Conservation (phyloP, 306 rosid genomes). For the Vigna hirtella region DNA sequence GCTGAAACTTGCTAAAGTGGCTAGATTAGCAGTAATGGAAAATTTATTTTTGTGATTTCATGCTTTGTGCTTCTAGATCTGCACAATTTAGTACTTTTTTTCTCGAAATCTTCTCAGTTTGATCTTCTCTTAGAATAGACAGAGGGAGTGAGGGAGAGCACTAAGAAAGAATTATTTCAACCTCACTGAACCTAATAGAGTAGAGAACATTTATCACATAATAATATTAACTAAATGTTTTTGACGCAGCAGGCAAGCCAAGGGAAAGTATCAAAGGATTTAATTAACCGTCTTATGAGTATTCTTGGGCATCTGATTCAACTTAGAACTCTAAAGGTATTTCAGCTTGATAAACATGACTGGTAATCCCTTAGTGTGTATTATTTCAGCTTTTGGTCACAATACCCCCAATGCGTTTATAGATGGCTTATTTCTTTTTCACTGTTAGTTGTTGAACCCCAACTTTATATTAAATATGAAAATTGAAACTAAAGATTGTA, state of each 20-base stretch:
- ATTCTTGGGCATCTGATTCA: conserved; percentile 94
- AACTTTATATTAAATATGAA: not conserved
- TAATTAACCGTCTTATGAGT: conserved; percentile 88
- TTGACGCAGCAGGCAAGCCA: conserved; percentile 90
- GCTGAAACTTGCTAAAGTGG: conserved; percentile 97
- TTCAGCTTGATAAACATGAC: conserved; percentile 26
- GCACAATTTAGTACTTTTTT: not conserved
- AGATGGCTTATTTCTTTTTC: not conserved
- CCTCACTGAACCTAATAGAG: not conserved
- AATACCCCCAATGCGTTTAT: not conserved
- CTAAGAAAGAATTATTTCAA: not conserved
- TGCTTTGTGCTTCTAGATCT: conserved; percentile 39
- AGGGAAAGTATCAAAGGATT: conserved; percentile 87
- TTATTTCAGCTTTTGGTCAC: conserved; percentile 29
- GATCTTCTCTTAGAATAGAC: not conserved
- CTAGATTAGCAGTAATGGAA: conserved; percentile 85
- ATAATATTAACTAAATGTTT: conserved; percentile 34
- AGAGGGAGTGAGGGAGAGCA: not conserved
- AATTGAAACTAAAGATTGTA: not conserved
- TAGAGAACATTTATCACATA: not conserved
- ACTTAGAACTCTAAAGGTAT: conserved; percentile 96
- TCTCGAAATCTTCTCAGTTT: conserved; percentile 2
- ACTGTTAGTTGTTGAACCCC: not conserved
- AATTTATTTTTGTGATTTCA: conserved; percentile 33
- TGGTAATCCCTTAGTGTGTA: conserved; percentile 3